Conservation (phyloP, 1,284 basidiomycete species). For the Pseudozyma thailandica region DNA sequence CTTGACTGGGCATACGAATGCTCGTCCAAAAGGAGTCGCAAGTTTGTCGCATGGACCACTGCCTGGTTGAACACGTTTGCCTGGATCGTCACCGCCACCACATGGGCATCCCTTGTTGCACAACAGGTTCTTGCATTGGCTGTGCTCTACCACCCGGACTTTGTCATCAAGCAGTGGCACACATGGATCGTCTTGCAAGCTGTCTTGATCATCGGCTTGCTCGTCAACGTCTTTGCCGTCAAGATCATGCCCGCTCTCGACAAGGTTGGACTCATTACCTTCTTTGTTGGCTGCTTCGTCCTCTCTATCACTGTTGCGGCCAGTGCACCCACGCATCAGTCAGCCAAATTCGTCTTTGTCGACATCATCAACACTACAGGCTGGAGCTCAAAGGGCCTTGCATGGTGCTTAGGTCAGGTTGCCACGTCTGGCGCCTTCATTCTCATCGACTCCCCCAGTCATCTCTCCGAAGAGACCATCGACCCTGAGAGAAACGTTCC, state of each 20-base stretch:
- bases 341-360: slow-evolving; percentile 34
- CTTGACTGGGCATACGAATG: slow-evolving; percentile 36
- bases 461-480: slow-evolving; percentile 38
- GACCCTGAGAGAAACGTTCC: slow-evolving; percentile 36
- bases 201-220: slow-evolving; percentile 22
- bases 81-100: slow-evolving; percentile 34
- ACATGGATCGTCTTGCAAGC: slow-evolving; percentile 27
- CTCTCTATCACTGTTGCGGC: slow-evolving; percentile 36
- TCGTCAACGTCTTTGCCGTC: slow-evolving; percentile 32
- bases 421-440: slow-evolving; percentile 35
- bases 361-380: slow-evolving; percentile 34
- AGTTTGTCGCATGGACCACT: slow-evolving; percentile 36
- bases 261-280: slow-evolving; percentile 28
- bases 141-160: slow-evolving; percentile 30
- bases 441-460: slow-evolving; percentile 35
- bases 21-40: slow-evolving; percentile 30
- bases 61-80: slow-evolving; percentile 41
- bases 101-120: slow-evolving; percentile 30
- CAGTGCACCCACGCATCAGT: slow-evolving; percentile 25
- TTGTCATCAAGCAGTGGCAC: slow-evolving; percentile 40
- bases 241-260: slow-evolving; percentile 36
- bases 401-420: slow-evolving; percentile 30
- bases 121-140: slow-evolving; percentile 32
- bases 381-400: slow-evolving; percentile 28
- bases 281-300: slow-evolving; percentile 33